Conservation (phyloP, 2,329 filamentous ascomycete species). For the Trichoderma asperellum region DNA sequence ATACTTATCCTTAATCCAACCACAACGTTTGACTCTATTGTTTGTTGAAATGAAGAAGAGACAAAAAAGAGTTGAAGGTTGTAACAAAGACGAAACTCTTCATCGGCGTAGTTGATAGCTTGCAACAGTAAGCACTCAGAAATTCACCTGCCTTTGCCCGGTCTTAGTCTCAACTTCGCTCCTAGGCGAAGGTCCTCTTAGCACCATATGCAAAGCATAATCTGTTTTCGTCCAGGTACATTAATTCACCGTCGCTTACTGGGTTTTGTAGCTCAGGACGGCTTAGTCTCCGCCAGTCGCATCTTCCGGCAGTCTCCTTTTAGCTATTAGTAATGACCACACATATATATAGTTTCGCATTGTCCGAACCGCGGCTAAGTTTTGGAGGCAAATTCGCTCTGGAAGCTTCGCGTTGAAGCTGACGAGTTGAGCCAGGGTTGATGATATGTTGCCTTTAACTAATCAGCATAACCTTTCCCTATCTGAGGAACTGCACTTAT, state of each 20-base stretch:
- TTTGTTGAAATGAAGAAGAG: not conserved
- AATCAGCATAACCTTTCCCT: not conserved
- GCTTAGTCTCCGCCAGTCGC: not conserved
- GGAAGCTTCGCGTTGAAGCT: not conserved
- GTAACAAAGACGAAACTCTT: not conserved
- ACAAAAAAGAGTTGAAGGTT: not conserved
- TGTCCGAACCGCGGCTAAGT: not conserved
- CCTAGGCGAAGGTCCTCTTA: not conserved
- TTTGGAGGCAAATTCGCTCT: not conserved
- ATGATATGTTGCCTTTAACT: not conserved
- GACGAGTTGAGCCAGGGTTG: not conserved
- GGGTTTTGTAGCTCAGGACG: not conserved
- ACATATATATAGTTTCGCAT: not conserved
- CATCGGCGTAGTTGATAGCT: not conserved
- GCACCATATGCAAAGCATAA: not conserved
- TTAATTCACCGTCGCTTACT: not conserved
- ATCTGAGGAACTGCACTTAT: not conserved
- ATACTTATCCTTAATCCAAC: not conserved
- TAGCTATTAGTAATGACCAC: not conserved
- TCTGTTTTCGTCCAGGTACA: not conserved
- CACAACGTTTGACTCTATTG: not conserved
- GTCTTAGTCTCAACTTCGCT: not conserved
- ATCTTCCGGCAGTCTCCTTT: not conserved
- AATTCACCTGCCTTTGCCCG: not conserved
- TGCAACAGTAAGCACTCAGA: not conserved